Base-by-base conservation (phyloP, 1,139 yeast genomes). In the Entelexis paramagnoliae region DNA sequence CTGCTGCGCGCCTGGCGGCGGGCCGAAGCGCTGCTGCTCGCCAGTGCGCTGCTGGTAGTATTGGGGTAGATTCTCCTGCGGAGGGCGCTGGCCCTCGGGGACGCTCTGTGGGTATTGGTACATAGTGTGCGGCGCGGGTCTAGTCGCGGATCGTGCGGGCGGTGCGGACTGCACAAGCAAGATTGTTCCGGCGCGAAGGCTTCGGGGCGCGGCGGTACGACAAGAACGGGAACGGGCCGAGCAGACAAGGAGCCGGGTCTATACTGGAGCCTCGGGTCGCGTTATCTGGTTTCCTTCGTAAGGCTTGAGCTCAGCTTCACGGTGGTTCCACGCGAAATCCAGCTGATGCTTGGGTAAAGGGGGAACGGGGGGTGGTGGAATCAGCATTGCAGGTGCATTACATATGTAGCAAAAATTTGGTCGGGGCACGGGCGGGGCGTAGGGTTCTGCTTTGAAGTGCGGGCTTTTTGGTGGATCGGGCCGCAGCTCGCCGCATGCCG, bases 381-480 rank as follows among this genome's bases (percentile, higher is more conserved):
- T 26, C 39, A 43, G 29, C 57, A 51, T 50, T 54, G 57, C 57
- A 54, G 49, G 47, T 54, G 57, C 57, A 54, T 54, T 54, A 54
- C 57, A 54, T 54, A 54, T 54, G 57, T 54, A 54, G 57, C 57
- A 54, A 54, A 54, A 29, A 42, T 45, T 42, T 42, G 19, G 20
- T 10, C 28, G 13, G 50, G 52, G 50, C 16, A 13, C 30, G 52
- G 57, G 56, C 46, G 34, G 16, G 49, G 49, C 38, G 11, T 16
- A 33, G 39, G 44, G 34, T 28, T 36, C 48, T 26, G 48, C 42
- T 16, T 42, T 30, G 35, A 9, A 19, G 46, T 42, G 46, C 36
- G 35, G 35, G 35, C 36, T 7, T 42, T 30, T n/a, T 19, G 28
- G 19, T 30, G 35, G 24, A 28, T 17, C 33, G 44, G 44, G 46